Base-by-base conservation (phyloP, 1,139 yeast species). In the Kodamaea sp. region DNA sequence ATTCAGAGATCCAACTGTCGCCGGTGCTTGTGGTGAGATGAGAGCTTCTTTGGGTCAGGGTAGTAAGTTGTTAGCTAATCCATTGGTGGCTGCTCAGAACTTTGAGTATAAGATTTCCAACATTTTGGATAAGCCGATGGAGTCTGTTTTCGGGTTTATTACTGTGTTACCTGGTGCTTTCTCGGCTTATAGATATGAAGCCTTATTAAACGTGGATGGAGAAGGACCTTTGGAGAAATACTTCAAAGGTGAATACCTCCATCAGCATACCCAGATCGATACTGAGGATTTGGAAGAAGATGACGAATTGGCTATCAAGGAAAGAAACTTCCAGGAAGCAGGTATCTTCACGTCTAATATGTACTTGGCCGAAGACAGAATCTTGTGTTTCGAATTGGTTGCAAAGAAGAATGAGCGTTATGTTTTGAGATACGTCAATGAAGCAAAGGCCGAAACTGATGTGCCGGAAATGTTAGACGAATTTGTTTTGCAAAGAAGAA, bases 21-120 rank as follows among this genome's bases (percentile, higher is more conserved):
- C 89, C 1, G 95, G 95, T 14, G 89, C 94, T 2, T 85, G 95
- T 70, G 95, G 95, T 18, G 95, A 85, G 54, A 84, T 85, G 66
- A 75, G 73, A 42, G 86, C 84, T 2, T 71, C 81, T 41, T 65
- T 83, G 38, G 92, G 94, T 5, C 70, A 66, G 4, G 73, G 73
- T 5, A 70, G 70, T 37, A 61, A 62, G 35, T 66, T 81, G 36
- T 66, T 85, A 31, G 54, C 74, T 15, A 85, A 85, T 53, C 95
- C 95, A 4, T 61, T 85, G 31, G 90, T 85, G 7, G 90, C 94
- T 0, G 87, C 92, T 0, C 95, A 85, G 52, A 85, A 85, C 53
- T 85, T 85, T 53, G 95, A 85, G 57, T 85, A 85, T 59, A 85
- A 85, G 56, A 83, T 83, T 59, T 83, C 92, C 12, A 85, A 85